A percentile compares a stretch with the other conserved stretches of the same genome.
These are phyloP conservation scores for Saksenaea vasiformis DNA, from an alignment of 371 early-diverging fungal species.

Conservation along the genomic window DNA sequence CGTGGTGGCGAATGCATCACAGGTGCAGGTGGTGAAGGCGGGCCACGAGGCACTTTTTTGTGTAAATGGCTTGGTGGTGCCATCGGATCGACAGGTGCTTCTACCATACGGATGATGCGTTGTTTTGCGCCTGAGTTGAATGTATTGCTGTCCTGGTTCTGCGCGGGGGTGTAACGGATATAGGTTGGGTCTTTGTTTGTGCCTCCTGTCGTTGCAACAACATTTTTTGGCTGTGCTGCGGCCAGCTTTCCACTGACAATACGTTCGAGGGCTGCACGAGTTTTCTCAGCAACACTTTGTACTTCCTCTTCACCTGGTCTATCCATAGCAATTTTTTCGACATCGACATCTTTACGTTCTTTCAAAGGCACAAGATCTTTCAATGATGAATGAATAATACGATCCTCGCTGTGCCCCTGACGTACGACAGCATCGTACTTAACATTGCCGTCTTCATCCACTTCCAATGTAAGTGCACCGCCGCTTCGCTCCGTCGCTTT, in stretches of 20 bases:
- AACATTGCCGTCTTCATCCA: conserved; percentile 89
- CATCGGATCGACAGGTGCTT: conserved; percentile 95
- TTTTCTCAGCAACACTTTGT: conserved; percentile 83
- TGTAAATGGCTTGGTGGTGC: conserved; percentile 92
- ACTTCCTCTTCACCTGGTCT: conserved; percentile 84
- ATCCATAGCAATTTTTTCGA: conserved; percentile 66
- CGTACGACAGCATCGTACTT: conserved; percentile 87
- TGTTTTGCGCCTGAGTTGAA: conserved; percentile 72
- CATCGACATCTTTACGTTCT: conserved; percentile 75
- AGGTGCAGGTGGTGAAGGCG: conserved; percentile 94
- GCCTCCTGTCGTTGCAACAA: conserved; percentile 43
- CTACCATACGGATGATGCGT: conserved; percentile 92
- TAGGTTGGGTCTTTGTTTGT: conserved; percentile 76
- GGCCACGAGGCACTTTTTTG: conserved; percentile 88
- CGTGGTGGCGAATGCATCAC: conserved; percentile 97
- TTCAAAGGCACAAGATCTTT: conserved; percentile 82
- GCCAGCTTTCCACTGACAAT: conserved; percentile 80
- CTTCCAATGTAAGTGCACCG: conserved; percentile 83
- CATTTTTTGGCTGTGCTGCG: conserved; percentile 70
- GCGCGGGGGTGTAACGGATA: conserved; percentile 89
- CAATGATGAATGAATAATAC: conserved; percentile 80
- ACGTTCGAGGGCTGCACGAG: conserved; percentile 85
- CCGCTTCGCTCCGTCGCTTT: conserved; percentile 47
- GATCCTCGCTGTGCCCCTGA: conserved; percentile 74
- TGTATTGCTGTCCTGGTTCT: conserved; percentile 54